Conservation (phyloP, 2,329 filamentous ascomycete genomes). For the Talaromyces amestolkiae region DNA sequence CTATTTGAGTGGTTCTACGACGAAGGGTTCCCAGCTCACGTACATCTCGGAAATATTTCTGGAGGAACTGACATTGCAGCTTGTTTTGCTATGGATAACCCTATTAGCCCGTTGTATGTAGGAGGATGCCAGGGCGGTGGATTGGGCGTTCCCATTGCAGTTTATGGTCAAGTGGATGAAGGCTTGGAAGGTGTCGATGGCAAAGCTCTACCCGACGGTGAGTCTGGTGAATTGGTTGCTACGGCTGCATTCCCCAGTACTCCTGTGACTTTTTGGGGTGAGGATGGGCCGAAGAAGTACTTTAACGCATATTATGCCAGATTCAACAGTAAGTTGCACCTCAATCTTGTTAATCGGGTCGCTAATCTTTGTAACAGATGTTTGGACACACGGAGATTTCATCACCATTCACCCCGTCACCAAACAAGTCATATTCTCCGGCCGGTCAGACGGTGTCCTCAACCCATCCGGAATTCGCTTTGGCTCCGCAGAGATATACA, state of each 20-base stretch:
- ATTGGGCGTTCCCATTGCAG: conserved; percentile 55
- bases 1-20: conserved; percentile 81
- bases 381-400: conserved; percentile 84
- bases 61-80: conserved; percentile 71
- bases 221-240: conserved; percentile 72
- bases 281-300: conserved; percentile 56
- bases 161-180: conserved; percentile 57
- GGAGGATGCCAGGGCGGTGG: conserved; percentile 56
- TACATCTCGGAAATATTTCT: conserved; percentile 70
- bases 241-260: conserved; percentile 71
- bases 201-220: conserved; percentile 58
- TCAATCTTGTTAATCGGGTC: neutral
- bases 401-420: conserved; percentile 68
- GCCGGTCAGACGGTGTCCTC: conserved; percentile 65
- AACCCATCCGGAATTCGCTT: conserved; percentile 79
- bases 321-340: conserved; percentile 46
- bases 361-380: conserved; percentile 38
- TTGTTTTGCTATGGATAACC: conserved; percentile 55
- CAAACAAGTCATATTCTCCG: conserved; percentile 46
- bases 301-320: conserved; percentile 56
- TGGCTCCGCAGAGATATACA: conserved; percentile 76
- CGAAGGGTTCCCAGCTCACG: conserved; percentile 62
- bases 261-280: conserved; percentile 63
- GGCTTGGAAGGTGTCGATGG: conserved; percentile 50
- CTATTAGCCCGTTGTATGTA: conserved; percentile 63